These are phyloP conservation scores for Globisporangium radiosum DNA, from an alignment of 352 stramenopile species.

Conservation along the genomic window DNA sequence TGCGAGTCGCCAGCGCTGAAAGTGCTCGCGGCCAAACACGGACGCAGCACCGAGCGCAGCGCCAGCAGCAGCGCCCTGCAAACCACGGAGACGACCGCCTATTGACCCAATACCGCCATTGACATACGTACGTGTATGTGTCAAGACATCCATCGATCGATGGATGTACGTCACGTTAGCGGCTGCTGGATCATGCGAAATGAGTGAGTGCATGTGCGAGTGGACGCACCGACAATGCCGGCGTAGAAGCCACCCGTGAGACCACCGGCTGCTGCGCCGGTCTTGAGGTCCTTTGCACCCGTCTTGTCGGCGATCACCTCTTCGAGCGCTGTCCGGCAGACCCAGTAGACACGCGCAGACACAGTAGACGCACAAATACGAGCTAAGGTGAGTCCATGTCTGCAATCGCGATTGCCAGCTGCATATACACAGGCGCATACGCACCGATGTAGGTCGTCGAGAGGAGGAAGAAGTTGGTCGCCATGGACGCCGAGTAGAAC, in stretches of 20 bases:
- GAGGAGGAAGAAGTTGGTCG: constrained; percentile 79
- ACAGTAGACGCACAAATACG: too few species aligned
- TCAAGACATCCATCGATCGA: background rate
- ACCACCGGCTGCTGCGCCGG: constrained; percentile 40
- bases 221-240: constrained; percentile 45
- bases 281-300: constrained; percentile 54
- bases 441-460: constrained; percentile 82
- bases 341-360: background rate
- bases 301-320: constrained; percentile 71
- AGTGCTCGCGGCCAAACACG: constrained; percentile 60
- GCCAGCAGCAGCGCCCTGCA: constrained; percentile 62
- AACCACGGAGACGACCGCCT: constrained; percentile 59
- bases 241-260: constrained; percentile 74
- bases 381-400: too few species aligned
- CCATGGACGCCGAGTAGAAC: constrained; percentile 82
- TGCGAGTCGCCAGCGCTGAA: constrained; percentile 67
- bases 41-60: constrained; percentile 51
- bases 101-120: background rate
- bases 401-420: too few species aligned
- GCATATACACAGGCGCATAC: background rate
- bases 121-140: background rate
- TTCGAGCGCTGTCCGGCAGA: constrained; percentile 41
- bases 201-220: background rate
- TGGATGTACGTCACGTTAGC: too few species aligned
- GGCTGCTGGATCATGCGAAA: background rate